phyloP scores from a whole-genome alignment of 2,329 filamentous ascomycete species.

The Aspergillus calidoustus region DNA sequence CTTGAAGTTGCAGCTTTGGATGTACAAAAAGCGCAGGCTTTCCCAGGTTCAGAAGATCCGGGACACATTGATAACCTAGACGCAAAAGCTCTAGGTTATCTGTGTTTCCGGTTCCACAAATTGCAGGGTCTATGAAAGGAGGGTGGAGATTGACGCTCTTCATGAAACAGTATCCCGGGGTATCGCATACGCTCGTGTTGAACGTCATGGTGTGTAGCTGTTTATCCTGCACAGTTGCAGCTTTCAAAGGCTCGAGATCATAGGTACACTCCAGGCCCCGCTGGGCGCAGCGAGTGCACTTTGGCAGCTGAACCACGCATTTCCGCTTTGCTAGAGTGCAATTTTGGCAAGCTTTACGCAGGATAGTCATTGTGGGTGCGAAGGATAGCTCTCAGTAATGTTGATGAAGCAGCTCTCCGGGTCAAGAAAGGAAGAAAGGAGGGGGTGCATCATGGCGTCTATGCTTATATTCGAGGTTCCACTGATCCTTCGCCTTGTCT shows the following conservation, averaged over 20 bases:
- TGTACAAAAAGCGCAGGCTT: slow-evolving; percentile 11
- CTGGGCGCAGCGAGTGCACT: slow-evolving; percentile 12
- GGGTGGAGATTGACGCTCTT: not conserved
- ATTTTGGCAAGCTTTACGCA: slow-evolving; percentile 10
- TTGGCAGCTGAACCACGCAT: slow-evolving; percentile 10
- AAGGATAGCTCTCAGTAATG: not conserved
- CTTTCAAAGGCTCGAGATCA: slow-evolving; percentile 10
- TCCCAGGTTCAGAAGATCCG: not conserved
- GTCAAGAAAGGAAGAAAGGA: not conserved
- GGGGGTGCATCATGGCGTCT: not conserved
- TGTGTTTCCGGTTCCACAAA: not conserved
- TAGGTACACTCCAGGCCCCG: slow-evolving; percentile 7
- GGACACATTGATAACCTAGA: not conserved
- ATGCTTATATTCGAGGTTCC: not conserved
- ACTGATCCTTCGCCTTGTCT: not conserved
- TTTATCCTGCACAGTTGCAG: not conserved
- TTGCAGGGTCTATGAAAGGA: slow-evolving; percentile 7
- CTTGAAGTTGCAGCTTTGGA: slow-evolving; percentile 6
- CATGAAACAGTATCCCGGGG: slow-evolving; percentile 6
- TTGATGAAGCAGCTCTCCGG: not conserved
- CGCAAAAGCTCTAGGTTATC: not conserved
- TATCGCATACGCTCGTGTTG: not conserved
- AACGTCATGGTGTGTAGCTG: not conserved
- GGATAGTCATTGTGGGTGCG: not conserved
- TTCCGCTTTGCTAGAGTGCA: slow-evolving; percentile 11